Percentiles rank a stretch among this genome's conserved stretches.
Evolutionary conservation across 306 rosid genomes (phyloP).

Genomic region (Cicer yamashitae): DNA sequence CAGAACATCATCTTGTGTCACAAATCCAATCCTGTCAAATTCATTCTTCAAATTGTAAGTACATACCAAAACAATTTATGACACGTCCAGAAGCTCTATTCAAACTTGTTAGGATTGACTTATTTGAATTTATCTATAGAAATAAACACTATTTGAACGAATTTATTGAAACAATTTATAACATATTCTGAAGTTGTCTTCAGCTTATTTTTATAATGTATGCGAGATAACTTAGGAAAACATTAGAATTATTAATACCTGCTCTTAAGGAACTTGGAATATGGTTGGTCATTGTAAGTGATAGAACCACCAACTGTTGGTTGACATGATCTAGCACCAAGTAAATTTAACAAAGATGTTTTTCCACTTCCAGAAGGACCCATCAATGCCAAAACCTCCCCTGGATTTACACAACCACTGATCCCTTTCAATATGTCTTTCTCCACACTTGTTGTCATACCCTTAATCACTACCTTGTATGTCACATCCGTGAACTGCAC

Average conservation of each 20-base stretch:
- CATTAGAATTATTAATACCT: constrained; percentile 12
- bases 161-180: too few species aligned
- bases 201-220: too few species aligned
- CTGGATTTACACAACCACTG: constrained; percentile 81
- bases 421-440: constrained; percentile 85
- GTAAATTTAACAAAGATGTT: constrained; percentile 78
- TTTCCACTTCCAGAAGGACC: constrained; percentile 99
- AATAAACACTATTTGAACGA: too few species aligned
- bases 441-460: constrained; percentile 68
- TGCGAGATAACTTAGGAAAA: too few species aligned
- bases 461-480: constrained; percentile 76
- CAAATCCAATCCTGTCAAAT: constrained; percentile 86
- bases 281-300: constrained; percentile 80
- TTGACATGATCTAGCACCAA: constrained; percentile 69
- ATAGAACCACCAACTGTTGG: constrained; percentile 67
- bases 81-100: too few species aligned
- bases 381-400: constrained; percentile 96
- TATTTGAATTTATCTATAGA: too few species aligned
- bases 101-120: too few species aligned
- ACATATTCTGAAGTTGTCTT: too few species aligned
- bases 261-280: constrained; percentile 83
- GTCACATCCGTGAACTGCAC: constrained; percentile 87
- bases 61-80: too few species aligned
- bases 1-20: constrained; percentile 93
- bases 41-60: constrained; percentile 4